Base-by-base conservation (phyloP, 345 rosid species). In the Isatis tinctoria region DNA sequence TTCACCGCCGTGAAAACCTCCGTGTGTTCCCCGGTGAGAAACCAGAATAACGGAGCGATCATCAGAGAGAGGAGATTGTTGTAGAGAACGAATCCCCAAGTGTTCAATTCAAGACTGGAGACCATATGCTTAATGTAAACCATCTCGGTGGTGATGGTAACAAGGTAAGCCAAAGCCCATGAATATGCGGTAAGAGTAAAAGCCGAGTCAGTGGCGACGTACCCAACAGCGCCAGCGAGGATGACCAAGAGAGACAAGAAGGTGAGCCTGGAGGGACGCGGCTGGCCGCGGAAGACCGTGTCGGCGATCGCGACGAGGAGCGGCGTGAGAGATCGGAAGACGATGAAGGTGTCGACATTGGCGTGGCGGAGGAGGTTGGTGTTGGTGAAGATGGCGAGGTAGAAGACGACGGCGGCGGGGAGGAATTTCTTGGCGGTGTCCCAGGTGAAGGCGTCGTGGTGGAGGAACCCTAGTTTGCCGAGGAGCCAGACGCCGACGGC, bases 121-220 rank as follows among this genome's bases (percentile, higher is more conserved):
- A 95, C 98, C 86, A 92, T 95, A 79, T 95, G 99, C 74, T 95
- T 95, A 71, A 95, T 92, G 56, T 92, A 95, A 72, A 95, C 97
- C 99, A 95, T 95, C 81, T 95, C 99, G 4, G 97, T 86, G 1
- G 96, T 90, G 52, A 95, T 95, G 2, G 97, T 92, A 32, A 90
- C 87, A 65, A 95, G 73, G 80, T 95, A 95, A 9, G 99, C 97
- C 7, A 95, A 63, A 0, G 98, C 99, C 99, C 99, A 95, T 0
- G 96, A 86, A 77, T 95, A 95, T 0, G 99, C 99, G 4, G 97
- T 90, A 64, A 95, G 75, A 52, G 87, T 85, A 66, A 92, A 92
- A 37, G 79, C 96, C 1, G 97, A 94, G 78, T 94, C 98, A 40
- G 88, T 94, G 8, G 93, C 96, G 6, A 91, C 98, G 72, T 94